A percentile compares a stretch with the other conserved stretches of the same genome.
phyloP scores from a whole-genome alignment of 306 rosid genomes.

The Medicago ruthenica region DNA sequence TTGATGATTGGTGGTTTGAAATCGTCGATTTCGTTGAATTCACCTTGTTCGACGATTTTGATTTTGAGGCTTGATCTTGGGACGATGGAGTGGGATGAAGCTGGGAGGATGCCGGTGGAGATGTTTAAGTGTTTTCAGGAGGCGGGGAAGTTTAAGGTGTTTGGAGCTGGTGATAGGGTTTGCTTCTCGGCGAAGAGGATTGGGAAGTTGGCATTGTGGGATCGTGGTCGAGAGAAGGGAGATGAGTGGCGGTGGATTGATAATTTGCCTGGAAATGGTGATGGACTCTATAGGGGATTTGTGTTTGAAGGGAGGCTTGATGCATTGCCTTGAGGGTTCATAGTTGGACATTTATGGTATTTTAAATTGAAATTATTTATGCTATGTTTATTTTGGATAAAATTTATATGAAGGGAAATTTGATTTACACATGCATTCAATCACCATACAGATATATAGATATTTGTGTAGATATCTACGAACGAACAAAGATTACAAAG shows the following conservation, averaged over 20 bases:
- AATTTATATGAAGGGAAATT: background rate
- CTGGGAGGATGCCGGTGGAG: conserved; percentile 80
- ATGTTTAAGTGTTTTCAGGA: conserved; percentile 82
- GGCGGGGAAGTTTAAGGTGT: conserved; percentile 82
- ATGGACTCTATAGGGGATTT: conserved; percentile 76
- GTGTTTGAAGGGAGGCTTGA: conserved; percentile 80
- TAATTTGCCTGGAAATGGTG: conserved; percentile 63
- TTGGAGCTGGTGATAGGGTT: conserved; percentile 72
- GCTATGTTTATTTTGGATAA: background rate
- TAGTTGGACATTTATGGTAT: conserved; percentile 38
- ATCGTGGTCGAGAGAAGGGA: conserved; percentile 41
- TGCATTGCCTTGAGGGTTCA: conserved; percentile 59
- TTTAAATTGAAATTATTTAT: conserved; percentile 24
- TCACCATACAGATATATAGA: background rate
- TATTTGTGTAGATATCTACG: background rate
- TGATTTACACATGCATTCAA: background rate
- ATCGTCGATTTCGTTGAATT: conserved; percentile 69
- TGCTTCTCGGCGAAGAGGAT: conserved; percentile 84
- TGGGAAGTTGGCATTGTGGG: conserved; percentile 79
- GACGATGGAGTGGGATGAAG: conserved; percentile 81
- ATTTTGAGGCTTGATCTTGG: conserved; percentile 74
- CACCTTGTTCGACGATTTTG: conserved; percentile 80
- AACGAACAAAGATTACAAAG: background rate
- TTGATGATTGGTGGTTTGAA: conserved; percentile 89
- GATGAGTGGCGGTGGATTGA: conserved; percentile 81